These are phyloP conservation scores for Chrysoporthe deuterocubensis DNA, from an alignment of 2,329 filamentous ascomycete species.

Conservation along the genomic window DNA sequence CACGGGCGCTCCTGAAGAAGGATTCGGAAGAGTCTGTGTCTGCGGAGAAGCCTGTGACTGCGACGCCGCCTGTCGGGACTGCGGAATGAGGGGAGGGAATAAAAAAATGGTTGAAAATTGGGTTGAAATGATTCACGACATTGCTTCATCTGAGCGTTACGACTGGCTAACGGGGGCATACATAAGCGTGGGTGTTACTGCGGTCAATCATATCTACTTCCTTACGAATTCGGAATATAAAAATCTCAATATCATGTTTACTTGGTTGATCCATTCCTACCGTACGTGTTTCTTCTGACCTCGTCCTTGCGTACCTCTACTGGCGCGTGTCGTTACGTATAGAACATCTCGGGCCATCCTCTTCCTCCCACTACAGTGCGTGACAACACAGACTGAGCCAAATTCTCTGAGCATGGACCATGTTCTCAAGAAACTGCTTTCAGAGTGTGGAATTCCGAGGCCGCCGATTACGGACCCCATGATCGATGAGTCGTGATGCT, in stretches of 20 bases:
- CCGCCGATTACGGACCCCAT: neutral
- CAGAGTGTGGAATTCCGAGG: constrained; percentile 12
- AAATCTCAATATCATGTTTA: neutral
- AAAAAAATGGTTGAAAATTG: neutral
- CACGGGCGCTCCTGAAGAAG: neutral
- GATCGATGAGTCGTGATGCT: constrained; percentile 23
- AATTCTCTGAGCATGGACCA: neutral
- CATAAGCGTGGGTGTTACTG: too few relatives aligned
- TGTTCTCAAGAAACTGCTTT: neutral
- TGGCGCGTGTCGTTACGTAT: too few relatives aligned
- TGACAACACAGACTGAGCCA: neutral
- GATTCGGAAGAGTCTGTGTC: neutral
- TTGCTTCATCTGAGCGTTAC: neutral
- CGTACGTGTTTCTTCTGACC: neutral
- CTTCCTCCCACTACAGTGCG: neutral
- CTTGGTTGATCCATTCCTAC: neutral
- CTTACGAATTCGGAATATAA: neutral
- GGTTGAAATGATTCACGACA: neutral
- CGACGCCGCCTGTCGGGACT: neutral
- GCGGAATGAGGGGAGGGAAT: neutral
- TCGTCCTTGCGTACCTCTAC: neutral
- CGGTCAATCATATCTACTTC: neutral
- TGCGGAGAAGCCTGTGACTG: neutral
- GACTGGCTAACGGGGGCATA: neutral
- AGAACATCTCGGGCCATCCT: neutral